Evolutionary conservation across 2,329 filamentous ascomycete species (phyloP), one percentile per base, ranked within the genome.

Genomic region (Neocatenulostroma microsporum): DNA sequence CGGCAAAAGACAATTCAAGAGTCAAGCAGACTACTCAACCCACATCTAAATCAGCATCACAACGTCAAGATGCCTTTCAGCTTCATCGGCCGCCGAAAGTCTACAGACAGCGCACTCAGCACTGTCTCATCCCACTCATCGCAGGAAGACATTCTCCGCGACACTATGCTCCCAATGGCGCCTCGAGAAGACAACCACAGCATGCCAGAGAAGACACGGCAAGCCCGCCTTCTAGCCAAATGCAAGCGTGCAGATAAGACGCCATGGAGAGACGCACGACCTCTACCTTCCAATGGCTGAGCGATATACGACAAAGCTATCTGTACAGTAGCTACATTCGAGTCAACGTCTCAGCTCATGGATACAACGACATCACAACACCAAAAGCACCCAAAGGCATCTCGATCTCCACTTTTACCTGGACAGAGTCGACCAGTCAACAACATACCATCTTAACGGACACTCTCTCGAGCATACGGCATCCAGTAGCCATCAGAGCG

Each of bases 161-260:
- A 42, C 2, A 51, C 43, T 18, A 57, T 49, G 4, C 42, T 56
- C 4, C 55, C 55, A 8, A 37, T 57, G 21, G 55, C 52, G 5
- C 55, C 55, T 10, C 41, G 55, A 11, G 50, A 57, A 35, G 53
- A 55, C 41, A 41, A 55, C 42, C 54, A 42, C 46, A 49, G 46
- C 39, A 53, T 57, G 45, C 45, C 45, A 21, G 53, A 56, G 30
- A 46, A 50, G 34, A 43, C 45, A 10, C 46, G 52, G 23, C 40
- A 45, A 36, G 42, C 47, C 30, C 39, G 46, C 19, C 29, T 57
- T 10, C 46, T 54, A 8, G 49, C 48, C 14, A 53, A 54, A 35
- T 56, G 52, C 49, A 53, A 50, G 39, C 41, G 47, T 6, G 39
- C 42, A 15, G 34, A 50, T 25, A 46, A 34, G 19, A 44, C 50